Percentiles rank a stretch among this genome's conserved stretches.
Conservation (phyloP, 2,329 filamentous ascomycete species). For the Laburnicola sp. region DNA sequence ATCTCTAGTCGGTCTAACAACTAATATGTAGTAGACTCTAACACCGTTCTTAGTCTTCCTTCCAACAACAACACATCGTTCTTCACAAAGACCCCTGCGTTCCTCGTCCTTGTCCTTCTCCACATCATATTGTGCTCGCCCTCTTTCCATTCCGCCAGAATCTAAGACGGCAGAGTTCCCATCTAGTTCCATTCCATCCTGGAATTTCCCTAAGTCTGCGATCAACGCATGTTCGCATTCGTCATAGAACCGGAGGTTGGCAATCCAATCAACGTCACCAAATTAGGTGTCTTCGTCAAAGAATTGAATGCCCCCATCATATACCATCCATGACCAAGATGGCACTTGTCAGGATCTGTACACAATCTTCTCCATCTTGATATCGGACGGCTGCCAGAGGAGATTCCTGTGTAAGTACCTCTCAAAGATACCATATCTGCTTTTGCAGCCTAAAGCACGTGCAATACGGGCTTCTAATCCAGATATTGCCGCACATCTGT, state of each 20-base stretch:
- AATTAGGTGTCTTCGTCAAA: no score
- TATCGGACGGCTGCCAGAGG: no score
- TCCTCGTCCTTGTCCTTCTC: no score
- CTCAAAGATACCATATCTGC: constrained; percentile 4
- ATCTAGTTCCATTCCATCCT: constrained; percentile 1
- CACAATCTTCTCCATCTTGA: no score
- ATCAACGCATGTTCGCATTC: constrained; percentile 14
- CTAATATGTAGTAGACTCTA: constrained; percentile 4
- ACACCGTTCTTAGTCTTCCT: neutral
- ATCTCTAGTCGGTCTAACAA: constrained; percentile 5
- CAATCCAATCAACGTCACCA: no score
- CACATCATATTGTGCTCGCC: constrained; percentile 8
- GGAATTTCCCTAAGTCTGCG: constrained; percentile 5
- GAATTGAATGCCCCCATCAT: no score
- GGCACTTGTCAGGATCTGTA: no score
- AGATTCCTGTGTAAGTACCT: constrained; percentile 2
- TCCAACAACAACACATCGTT: constrained; percentile 13
- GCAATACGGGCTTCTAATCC: constrained; percentile 1
- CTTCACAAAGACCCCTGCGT: constrained; percentile 1
- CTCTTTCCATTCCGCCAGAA: constrained; percentile 6
- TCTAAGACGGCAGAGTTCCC: constrained; percentile 6
- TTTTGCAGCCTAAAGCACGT: neutral
- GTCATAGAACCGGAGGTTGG: constrained; percentile 2
- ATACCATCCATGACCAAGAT: no score
- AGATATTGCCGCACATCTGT: constrained; percentile 4